Percentiles rank a stretch among this genome's conserved stretches.
These are phyloP conservation scores for Phascolomyces articulosus DNA, from an alignment of 371 early-diverging fungal species.

Conservation along the genomic window DNA sequence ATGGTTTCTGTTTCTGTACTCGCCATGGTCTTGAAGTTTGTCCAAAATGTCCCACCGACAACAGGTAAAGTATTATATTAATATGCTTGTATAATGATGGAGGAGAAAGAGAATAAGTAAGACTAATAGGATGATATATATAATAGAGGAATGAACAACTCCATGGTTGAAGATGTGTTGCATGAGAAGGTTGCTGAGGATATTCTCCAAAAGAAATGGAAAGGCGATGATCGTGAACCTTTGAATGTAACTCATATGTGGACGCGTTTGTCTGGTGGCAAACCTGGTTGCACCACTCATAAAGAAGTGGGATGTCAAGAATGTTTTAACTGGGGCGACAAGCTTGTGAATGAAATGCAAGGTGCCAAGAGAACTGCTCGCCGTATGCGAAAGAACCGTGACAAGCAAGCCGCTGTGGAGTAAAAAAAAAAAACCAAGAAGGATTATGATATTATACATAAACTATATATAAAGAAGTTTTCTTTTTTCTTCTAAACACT, in stretches of 20 bases:
- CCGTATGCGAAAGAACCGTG: slow-evolving; percentile 14
- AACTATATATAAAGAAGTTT: too few relatives aligned
- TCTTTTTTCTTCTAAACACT: too few relatives aligned
- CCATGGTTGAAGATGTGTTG: slow-evolving; percentile 43
- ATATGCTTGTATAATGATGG: too few relatives aligned
- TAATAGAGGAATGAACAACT: slow-evolving; percentile 34
- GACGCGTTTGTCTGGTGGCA: slow-evolving; percentile 41
- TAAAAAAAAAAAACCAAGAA: background rate
- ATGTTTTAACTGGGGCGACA: slow-evolving; percentile 53
- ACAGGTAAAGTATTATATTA: slow-evolving; percentile 15
- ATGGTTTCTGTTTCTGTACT: slow-evolving; percentile 41
- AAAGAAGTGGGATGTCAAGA: slow-evolving; percentile 47
- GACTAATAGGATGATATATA: too few relatives aligned
- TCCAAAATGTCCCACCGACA: slow-evolving; percentile 49
- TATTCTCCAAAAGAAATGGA: slow-evolving; percentile 45
- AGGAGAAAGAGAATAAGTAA: too few relatives aligned
- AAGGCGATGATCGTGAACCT: slow-evolving; percentile 52
- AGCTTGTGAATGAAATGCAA: slow-evolving; percentile 20
- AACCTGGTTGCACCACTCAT: slow-evolving; percentile 48
- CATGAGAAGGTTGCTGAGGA: slow-evolving; percentile 41
- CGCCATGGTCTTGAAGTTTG: slow-evolving; percentile 51
- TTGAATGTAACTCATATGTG: slow-evolving; percentile 42
- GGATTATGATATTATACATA: too few relatives aligned
- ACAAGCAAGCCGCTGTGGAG: slow-evolving; percentile 14
- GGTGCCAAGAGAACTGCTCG: slow-evolving; percentile 17